Evolutionary conservation across 768 basidiomycete genomes (phyloP).

Genomic region (Phanerodontia chrysosporium): DNA sequence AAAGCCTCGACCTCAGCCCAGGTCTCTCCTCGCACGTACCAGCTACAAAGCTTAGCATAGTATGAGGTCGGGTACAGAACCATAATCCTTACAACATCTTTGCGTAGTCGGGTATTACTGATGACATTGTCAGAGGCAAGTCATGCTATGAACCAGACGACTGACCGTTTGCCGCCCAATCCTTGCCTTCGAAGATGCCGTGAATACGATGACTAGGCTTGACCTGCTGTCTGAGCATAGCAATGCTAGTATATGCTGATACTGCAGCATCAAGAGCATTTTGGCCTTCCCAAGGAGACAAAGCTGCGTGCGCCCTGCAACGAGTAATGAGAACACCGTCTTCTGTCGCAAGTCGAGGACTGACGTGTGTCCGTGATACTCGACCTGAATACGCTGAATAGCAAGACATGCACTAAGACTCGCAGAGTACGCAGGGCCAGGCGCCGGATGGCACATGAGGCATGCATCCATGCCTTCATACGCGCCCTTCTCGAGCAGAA

Average conservation of each 20-base stretch:
- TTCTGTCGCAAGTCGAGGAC: conserved; percentile 10
- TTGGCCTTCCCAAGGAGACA: conserved; percentile 81
- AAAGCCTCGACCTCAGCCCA: conserved; percentile 56
- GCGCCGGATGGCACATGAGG: conserved; percentile 82
- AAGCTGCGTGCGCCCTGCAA: conserved; percentile 66
- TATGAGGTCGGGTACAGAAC: not conserved
- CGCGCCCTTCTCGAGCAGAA: conserved; percentile 63
- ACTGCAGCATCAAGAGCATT: conserved; percentile 89
- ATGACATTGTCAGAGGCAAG: not conserved
- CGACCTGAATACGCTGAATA: conserved; percentile 52
- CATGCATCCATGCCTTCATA: conserved; percentile 77
- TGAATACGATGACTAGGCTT: conserved; percentile 76
- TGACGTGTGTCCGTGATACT: conserved; percentile 74
- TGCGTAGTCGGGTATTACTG: conserved; percentile 82
- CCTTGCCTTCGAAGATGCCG: conserved; percentile 70
- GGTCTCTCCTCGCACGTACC: conserved; percentile 70
- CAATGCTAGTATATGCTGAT: conserved; percentile 75
- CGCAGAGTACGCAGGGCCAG: conserved; percentile 66
- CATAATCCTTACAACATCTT: conserved; percentile 52
- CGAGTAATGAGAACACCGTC: not conserved
- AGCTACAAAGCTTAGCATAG: conserved; percentile 33
- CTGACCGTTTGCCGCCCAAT: conserved; percentile 73
- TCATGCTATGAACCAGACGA: not conserved
- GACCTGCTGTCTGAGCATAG: conserved; percentile 78
- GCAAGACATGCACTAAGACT: conserved; percentile 66